Evolutionary conservation across 2,329 filamentous ascomycete species (phyloP).

Genomic region (Fusarium ambrosium): DNA sequence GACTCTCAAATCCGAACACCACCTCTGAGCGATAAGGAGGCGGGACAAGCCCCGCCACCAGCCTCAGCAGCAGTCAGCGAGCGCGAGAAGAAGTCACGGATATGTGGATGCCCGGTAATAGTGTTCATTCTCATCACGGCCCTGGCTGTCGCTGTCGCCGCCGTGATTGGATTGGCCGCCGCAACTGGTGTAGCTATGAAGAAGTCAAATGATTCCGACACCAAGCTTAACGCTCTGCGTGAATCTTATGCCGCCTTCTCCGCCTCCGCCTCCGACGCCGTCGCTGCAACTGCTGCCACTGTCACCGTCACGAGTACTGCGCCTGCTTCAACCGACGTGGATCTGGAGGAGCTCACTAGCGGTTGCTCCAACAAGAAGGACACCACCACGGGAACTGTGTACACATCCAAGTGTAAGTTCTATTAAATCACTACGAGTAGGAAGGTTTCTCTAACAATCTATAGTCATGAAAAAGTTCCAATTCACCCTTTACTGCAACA

Average conservation of each 20-base stretch:
- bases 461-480: constrained; percentile 52
- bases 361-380: constrained; percentile 55
- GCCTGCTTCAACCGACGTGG: not conserved
- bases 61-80: not conserved
- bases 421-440: too few species aligned
- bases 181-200: constrained; percentile 59
- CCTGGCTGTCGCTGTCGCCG: constrained; percentile 54
- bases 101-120: constrained; percentile 49
- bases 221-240: constrained; percentile 44
- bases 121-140: constrained; percentile 57
- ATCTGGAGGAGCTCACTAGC: constrained; percentile 50
- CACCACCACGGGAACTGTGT: constrained; percentile 48
- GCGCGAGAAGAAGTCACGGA: not conserved
- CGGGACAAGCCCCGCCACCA: not conserved
- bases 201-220: constrained; percentile 55
- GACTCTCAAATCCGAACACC: not conserved
- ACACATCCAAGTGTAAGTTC: constrained; percentile 21
- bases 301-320: not conserved
- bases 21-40: not conserved
- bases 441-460: not conserved
- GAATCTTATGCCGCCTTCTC: constrained; percentile 13
- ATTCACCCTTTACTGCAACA: constrained; percentile 61
- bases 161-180: constrained; percentile 60
- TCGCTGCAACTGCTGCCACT: not conserved
- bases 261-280: not conserved